Evolutionary conservation across 257 asterid genomes (phyloP), one percentile per base, ranked within the genome.

Genomic region (Nicotiana attenuata): DNA sequence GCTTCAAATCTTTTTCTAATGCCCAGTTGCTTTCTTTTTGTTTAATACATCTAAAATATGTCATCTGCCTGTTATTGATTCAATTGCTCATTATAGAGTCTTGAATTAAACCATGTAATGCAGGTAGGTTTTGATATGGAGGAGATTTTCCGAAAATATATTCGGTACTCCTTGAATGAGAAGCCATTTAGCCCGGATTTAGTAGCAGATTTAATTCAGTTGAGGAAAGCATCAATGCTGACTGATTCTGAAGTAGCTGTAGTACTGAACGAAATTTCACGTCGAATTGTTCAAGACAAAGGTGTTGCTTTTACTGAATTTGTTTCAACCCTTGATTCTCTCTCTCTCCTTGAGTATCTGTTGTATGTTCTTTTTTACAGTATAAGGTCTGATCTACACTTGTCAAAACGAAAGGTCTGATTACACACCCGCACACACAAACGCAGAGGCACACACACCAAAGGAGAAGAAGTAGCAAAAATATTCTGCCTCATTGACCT

Each of bases 111-210:
- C 60, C 38, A 20, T 45, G 60, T 71, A 47, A 88, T 88, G 66
- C 97, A 96, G 99, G 89, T 97, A 89, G 97, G 96, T 52, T 96
- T 96, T 91, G 88, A 83, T 82, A 88, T 90, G 92, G 97, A 89
- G 83, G 97, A 93, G 85, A 84, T 96, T 85, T 82, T 96, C 82
- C 92, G 98, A 28, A 96, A 96, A 86, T 96, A 94, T 86, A 86
- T 96, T 81, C 97, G 99, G 56, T 94, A 94, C 82, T 91, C 82
- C 68, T 88, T 96, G 92, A 96, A 96, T 81, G 99, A 96, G 90
- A 94, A 94, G 87, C 98, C 97, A 66, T 96, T 96, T 83, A 85
- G 90, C 89, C 97, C 95, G 65, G 93, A 88, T 38, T 88, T 94
- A 85, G 84, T 94, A 64, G 91, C 92, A 61, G 88, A 90, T 80